Conservation (phyloP, 768 basidiomycete genomes). For the Coprinopsis sp. region DNA sequence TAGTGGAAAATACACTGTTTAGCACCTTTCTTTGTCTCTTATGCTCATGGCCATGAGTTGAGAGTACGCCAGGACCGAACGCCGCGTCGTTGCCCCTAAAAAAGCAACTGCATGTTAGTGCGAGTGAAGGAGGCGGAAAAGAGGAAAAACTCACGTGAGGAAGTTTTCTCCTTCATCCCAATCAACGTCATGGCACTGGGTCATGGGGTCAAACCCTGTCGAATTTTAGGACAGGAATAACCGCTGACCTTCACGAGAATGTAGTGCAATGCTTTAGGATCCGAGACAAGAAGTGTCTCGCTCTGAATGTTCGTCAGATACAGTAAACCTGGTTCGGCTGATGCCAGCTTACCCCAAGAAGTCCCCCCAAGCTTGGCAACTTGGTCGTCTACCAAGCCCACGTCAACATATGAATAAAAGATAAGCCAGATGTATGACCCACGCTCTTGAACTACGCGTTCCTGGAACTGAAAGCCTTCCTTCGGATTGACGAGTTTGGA, state of each 20-base stretch:
- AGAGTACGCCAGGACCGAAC: background rate
- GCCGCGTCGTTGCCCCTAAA: background rate
- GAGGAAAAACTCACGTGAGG: background rate
- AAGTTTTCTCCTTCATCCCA: too few relatives aligned
- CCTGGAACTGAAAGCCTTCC: too few relatives aligned
- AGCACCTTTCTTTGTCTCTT: background rate
- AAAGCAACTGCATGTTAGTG: background rate
- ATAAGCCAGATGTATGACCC: too few relatives aligned
- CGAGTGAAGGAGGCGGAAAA: background rate
- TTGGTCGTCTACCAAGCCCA: too few relatives aligned
- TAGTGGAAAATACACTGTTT: background rate
- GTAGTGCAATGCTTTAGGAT: slow-evolving; percentile 2
- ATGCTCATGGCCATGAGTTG: background rate
- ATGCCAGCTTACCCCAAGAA: too few relatives aligned
- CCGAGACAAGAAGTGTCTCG: slow-evolving; percentile 2
- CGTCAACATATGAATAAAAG: too few relatives aligned
- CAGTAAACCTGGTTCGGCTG: too few relatives aligned
- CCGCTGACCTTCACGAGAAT: background rate
- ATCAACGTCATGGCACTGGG: background rate
- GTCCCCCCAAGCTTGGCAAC: too few relatives aligned
- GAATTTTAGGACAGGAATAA: too few relatives aligned
- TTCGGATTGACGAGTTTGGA: too few relatives aligned
- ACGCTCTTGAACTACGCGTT: too few relatives aligned
- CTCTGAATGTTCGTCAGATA: too few relatives aligned
- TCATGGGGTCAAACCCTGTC: background rate